These are phyloP conservation scores for Leucocoprinus gongylophorus DNA, from an alignment of 1,284 basidiomycete species.

Conservation along the genomic window DNA sequence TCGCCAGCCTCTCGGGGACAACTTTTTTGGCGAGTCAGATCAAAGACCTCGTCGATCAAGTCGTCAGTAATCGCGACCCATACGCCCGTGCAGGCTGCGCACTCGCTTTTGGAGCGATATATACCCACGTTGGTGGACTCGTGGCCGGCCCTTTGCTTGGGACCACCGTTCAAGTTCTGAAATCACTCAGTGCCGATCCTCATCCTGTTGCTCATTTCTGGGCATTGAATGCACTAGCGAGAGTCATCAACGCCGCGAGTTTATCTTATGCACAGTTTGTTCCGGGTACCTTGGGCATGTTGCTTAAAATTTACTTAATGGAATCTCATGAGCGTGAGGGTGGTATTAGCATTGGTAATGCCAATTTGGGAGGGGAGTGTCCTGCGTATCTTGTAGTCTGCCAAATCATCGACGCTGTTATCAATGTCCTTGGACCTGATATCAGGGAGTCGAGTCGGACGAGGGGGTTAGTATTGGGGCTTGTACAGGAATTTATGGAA, in stretches of 20 bases:
- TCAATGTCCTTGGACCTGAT: conserved; percentile 93
- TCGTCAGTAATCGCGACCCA: conserved; percentile 95
- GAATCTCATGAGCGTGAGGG: conserved; percentile 95
- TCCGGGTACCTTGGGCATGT: conserved; percentile 82
- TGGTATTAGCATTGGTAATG: conserved; percentile 67
- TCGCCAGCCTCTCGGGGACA: conserved; percentile 81
- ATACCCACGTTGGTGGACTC: conserved; percentile 87
- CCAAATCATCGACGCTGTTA: conserved; percentile 87
- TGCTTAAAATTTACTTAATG: conserved; percentile 85
- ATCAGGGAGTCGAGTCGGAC: conserved; percentile 86
- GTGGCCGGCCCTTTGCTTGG: conserved; percentile 93
- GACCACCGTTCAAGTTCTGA: conserved; percentile 92
- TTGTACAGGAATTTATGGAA: conserved; percentile 79
- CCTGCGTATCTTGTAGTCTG: conserved; percentile 91
- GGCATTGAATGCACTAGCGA: conserved; percentile 79
- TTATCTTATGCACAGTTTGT: conserved; percentile 90
- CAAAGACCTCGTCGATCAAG: conserved; percentile 89
- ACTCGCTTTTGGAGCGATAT: conserved; percentile 90
- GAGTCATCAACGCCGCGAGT: conserved; percentile 89
- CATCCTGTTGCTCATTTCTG: conserved; percentile 96
- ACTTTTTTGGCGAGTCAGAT: conserved; percentile 84
- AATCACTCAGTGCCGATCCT: conserved; percentile 93
- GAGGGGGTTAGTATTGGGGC: conserved; percentile 73
- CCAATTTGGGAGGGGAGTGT: conserved; percentile 85
- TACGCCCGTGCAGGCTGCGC: conserved; percentile 92